A percentile compares a stretch with the other conserved stretches of the same genome.
Evolutionary conservation across 306 rosid species (phyloP).

Genomic region (Malus fusca): DNA sequence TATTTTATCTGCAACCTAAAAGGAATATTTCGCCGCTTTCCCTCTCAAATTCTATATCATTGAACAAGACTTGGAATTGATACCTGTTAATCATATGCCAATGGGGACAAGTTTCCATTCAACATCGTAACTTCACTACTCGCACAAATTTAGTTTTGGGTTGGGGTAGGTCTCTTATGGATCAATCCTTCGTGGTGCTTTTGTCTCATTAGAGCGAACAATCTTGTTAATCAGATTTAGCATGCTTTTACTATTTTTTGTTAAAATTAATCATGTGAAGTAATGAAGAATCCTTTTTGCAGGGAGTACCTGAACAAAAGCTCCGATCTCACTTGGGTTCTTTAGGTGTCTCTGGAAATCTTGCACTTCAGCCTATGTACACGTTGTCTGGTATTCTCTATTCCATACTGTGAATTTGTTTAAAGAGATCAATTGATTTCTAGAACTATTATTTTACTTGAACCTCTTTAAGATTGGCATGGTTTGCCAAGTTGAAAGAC

Average conservation of each 20-base stretch:
- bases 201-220: background rate
- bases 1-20: background rate
- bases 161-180: background rate
- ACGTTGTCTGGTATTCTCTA: slow-evolving; percentile 76
- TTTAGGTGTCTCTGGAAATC: slow-evolving; percentile 97
- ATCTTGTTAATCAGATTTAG: background rate
- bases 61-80: background rate
- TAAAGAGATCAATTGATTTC: background rate
- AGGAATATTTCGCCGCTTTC: background rate
- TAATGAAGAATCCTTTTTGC: slow-evolving; percentile 21
- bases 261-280: background rate
- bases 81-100: background rate
- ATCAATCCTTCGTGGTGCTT: background rate
- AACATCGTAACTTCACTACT: background rate
- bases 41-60: background rate
- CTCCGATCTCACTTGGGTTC: slow-evolving; percentile 94
- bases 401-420: background rate
- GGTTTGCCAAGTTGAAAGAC: background rate
- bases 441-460: background rate
- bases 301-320: slow-evolving; percentile 99
- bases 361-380: slow-evolving; percentile 99
- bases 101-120: background rate
- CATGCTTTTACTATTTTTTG: slow-evolving; percentile 8
- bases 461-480: background rate
- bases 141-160: background rate